Evolutionary conservation across 2,329 filamentous ascomycete species (phyloP), one percentile per base, ranked within the genome.

Genomic region (Monilinia vaccinii-corymbosi): DNA sequence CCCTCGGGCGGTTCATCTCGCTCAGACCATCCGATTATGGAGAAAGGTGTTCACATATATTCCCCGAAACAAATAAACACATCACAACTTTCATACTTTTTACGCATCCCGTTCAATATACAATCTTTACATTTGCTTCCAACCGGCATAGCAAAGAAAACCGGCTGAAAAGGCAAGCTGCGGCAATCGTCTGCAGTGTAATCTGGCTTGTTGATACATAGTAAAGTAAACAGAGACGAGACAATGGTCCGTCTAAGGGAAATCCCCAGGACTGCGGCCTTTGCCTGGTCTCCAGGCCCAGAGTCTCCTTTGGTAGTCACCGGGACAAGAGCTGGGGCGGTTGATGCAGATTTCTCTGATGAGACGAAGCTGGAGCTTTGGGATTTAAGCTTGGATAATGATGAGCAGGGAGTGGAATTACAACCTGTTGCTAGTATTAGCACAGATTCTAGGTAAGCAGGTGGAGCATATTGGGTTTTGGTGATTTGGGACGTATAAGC

Each of bases 321-420:
- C 32, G 94, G 94, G 69, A 99, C 94, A 50, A 87, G 92, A 68
- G 92, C 94, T 63, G 94, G 94, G 65, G 94, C 94, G 69, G 91
- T 99, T 46, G 91, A 96, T 75, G 92, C 90, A 69, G 92, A 97
- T 75, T 99, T 99, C 76, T 97, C 94, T 32, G 94, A 94, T 74
- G 92, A 97, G 74, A 97, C 91, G 65, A 93, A 93, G 77, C 79
- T 99, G 61, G 94, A 99, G 78, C 81, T 99, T 63, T 99, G 94
- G 94, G 91, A 97, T 75, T 80, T 99, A 67, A 86, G 84, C 71
- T 80, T 97, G 66, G 90, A 95, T 74, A 85, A 85, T 74, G 76
- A 84, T 64, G 81, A 88, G 63, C 85, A 89, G 71, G 86, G 85
- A 59, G 79, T 90, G 58, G 94, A 97, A 77, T 84, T 97, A 60